These are phyloP conservation scores for Oryza meridionalis DNA, from an alignment of 176 grass and related monocot genomes.

Conservation along the genomic window DNA sequence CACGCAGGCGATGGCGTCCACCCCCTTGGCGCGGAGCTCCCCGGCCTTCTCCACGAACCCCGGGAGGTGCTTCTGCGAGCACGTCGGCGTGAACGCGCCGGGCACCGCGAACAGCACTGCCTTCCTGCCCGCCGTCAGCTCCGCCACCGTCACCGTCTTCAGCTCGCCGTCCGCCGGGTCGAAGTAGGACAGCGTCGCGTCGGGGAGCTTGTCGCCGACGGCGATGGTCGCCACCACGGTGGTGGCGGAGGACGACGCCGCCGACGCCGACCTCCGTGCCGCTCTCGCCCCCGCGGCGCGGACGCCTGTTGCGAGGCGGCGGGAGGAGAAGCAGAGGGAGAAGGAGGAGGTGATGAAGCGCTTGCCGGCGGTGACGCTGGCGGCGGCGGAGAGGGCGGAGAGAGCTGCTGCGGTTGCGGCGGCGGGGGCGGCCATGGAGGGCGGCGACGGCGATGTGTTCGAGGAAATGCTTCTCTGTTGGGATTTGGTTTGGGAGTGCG, in stretches of 20 bases:
- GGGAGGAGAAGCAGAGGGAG: constrained; percentile 34
- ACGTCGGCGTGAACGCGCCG: constrained; percentile 87
- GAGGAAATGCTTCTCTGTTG: constrained; percentile 30
- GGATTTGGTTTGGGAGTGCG: constrained; percentile 20
- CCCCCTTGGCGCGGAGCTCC: constrained; percentile 66
- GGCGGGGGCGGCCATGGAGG: constrained; percentile 25
- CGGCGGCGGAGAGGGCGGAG: constrained; percentile 18
- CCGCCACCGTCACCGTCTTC: constrained; percentile 51
- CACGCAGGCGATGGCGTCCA: constrained; percentile 69
- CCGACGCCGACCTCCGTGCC: not conserved
- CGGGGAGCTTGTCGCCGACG: constrained; percentile 74
- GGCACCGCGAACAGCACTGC: constrained; percentile 69
- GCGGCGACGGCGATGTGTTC: constrained; percentile 9
- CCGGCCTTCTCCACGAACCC: constrained; percentile 70
- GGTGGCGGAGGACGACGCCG: not conserved
- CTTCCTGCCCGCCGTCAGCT: constrained; percentile 77
- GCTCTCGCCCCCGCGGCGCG: not conserved
- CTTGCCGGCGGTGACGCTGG: not conserved
- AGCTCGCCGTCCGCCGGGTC: constrained; percentile 59
- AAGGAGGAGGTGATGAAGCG: constrained; percentile 29
- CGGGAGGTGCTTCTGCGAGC: constrained; percentile 87
- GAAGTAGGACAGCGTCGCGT: constrained; percentile 80
- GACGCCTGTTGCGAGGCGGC: constrained; percentile 8
- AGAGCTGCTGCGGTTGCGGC: not conserved
- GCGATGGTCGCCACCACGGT: constrained; percentile 53